Percentiles rank a stretch among this genome's conserved stretches.
These are phyloP conservation scores for Brassica juncea DNA, from an alignment of 345 rosid genomes.

Conservation along the genomic window DNA sequence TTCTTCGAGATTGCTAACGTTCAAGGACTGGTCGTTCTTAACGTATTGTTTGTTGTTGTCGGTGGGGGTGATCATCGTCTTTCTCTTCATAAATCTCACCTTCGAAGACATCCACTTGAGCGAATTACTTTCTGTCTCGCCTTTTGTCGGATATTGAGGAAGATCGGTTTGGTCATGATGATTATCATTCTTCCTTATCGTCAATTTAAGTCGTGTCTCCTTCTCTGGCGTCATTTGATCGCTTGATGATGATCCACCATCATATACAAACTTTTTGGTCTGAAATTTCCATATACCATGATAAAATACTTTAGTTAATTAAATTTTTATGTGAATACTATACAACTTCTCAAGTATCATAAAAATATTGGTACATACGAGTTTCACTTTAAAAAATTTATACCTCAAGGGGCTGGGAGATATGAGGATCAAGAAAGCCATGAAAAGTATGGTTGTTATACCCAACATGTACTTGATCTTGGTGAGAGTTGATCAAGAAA, in stretches of 20 bases:
- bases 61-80: conserved; percentile 36
- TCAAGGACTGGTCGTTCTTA: background rate
- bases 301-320: background rate
- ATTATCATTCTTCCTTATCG: conserved; percentile 36
- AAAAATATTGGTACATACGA: background rate
- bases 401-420: conserved; percentile 30
- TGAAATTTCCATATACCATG: conserved; percentile 24
- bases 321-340: background rate
- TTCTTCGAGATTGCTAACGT: conserved; percentile 6
- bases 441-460: conserved; percentile 29
- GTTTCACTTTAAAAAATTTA: background rate
- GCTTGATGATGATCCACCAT: conserved; percentile 37
- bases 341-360: background rate
- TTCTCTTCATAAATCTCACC: conserved; percentile 74
- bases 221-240: conserved; percentile 33
- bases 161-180: conserved; percentile 34
- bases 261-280: conserved; percentile 35
- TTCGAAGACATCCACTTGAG: conserved; percentile 75
- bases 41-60: conserved; percentile 28
- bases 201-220: conserved; percentile 32
- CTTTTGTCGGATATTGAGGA: conserved; percentile 42
- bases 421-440: conserved; percentile 28
- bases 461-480: conserved; percentile 35
- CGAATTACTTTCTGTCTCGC: conserved; percentile 18
- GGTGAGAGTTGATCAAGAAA: conserved; percentile 39